phyloP scores from a whole-genome alignment of 2,329 filamentous ascomycete genomes.

The Davidsoniella virescens region DNA sequence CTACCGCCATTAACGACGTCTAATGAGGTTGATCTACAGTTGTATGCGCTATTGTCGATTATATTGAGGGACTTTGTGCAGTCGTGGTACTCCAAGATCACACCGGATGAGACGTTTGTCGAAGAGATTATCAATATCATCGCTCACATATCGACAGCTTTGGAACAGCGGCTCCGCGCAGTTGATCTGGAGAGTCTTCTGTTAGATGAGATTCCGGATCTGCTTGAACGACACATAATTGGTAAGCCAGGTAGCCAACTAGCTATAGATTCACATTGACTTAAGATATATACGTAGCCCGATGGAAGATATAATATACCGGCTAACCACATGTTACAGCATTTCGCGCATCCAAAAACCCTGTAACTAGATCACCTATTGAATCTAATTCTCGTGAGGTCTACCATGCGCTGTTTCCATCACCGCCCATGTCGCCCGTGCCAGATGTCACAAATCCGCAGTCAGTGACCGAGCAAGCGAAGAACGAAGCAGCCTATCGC shows the following conservation, averaged over 20 bases:
- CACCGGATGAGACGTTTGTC: slow-evolving; percentile 74
- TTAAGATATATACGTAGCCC: too few species aligned
- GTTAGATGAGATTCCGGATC: slow-evolving; percentile 71
- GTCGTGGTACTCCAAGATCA: slow-evolving; percentile 86
- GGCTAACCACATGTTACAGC: slow-evolving; percentile 30
- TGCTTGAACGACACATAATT: slow-evolving; percentile 64
- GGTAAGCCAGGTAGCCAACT: slow-evolving; percentile 34
- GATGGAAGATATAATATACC: too few species aligned
- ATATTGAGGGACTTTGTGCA: slow-evolving; percentile 82
- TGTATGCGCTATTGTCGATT: slow-evolving; percentile 77
- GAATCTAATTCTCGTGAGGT: slow-evolving; percentile 47
- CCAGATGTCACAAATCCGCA: slow-evolving; percentile 38
- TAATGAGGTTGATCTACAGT: slow-evolving; percentile 80
- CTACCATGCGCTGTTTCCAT: slow-evolving; percentile 71
- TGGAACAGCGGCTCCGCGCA: slow-evolving; percentile 72
- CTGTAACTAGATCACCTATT: slow-evolving; percentile 41
- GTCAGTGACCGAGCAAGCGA: slow-evolving; percentile 42
- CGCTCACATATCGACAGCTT: slow-evolving; percentile 72
- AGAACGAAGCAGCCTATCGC: slow-evolving; percentile 71
- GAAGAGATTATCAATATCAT: slow-evolving; percentile 80
- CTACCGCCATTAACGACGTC: slow-evolving; percentile 85
- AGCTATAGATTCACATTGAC: slow-evolving; percentile 1
- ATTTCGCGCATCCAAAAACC: slow-evolving; percentile 51
- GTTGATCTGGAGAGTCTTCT: slow-evolving; percentile 70
- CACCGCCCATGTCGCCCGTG: slow-evolving; percentile 66